Evolutionary conservation across 768 basidiomycete genomes (phyloP).

Genomic region (Psilocybe sp.): DNA sequence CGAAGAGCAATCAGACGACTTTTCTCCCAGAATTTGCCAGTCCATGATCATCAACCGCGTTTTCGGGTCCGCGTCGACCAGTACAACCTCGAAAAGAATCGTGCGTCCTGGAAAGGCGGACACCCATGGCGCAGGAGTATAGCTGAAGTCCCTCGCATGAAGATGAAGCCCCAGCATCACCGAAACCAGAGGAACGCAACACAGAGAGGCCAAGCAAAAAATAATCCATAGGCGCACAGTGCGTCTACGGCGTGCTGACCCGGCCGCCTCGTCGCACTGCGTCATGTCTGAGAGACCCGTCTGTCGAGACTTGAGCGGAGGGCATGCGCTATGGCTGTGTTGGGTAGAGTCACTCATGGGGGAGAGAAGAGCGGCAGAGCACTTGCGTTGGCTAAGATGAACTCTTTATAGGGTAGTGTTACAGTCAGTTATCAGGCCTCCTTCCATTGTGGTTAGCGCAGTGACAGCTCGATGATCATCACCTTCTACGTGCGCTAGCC

Average conservation of each 20-base stretch:
- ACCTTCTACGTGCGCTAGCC: no score
- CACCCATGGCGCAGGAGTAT: slow-evolving; percentile 1
- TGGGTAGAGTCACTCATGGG: no score
- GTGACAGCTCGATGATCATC: no score
- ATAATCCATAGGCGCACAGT: slow-evolving; percentile 13
- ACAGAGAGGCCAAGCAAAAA: slow-evolving; percentile 10
- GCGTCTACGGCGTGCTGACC: not conserved
- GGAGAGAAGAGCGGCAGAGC: no score
- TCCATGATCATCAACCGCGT: slow-evolving; percentile 16
- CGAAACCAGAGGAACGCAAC: slow-evolving; percentile 10
- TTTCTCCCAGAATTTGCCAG: slow-evolving; percentile 18
- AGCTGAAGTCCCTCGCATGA: slow-evolving; percentile 13
- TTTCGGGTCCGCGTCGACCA: slow-evolving; percentile 19
- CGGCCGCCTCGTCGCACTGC: no score
- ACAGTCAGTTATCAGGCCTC: no score
- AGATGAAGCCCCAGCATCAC: slow-evolving; percentile 15
- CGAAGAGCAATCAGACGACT: slow-evolving; percentile 12
- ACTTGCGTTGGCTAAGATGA: no score
- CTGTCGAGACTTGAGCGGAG: no score
- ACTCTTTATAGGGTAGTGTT: no score
- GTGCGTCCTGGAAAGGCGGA: slow-evolving; percentile 9
- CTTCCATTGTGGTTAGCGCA: no score
- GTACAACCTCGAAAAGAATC: slow-evolving; percentile 14
- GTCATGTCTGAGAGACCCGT: no score
- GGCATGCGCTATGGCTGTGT: no score